Percentiles rank a stretch among this genome's conserved stretches.
Evolutionary conservation across 2,329 filamentous ascomycete species (phyloP).

Genomic region (Cercospora citrullina): DNA sequence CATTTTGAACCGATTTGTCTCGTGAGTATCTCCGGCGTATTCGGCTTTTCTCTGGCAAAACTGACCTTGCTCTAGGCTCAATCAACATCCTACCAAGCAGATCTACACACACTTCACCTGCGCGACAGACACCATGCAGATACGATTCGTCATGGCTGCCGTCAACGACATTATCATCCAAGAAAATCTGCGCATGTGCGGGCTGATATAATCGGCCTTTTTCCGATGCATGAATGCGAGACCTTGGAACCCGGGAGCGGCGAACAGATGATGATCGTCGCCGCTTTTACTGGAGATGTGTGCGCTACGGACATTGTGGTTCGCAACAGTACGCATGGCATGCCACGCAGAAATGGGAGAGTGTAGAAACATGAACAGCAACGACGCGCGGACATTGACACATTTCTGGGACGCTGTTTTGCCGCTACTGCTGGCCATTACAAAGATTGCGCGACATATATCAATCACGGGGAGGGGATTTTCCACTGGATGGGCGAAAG

Average conservation of each 20-base stretch:
- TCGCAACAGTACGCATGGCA: slow-evolving; percentile 20
- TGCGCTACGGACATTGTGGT: slow-evolving; percentile 14
- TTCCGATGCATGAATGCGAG: not conserved
- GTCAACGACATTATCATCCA: slow-evolving; percentile 99
- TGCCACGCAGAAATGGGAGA: slow-evolving; percentile 4
- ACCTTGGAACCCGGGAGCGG: not conserved
- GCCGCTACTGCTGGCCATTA: not conserved
- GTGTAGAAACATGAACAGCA: slow-evolving; percentile 14
- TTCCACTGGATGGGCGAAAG: not conserved
- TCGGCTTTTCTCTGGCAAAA: not conserved
- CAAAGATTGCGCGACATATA: not conserved
- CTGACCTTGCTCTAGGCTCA: slow-evolving; percentile 55
- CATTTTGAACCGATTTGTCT: slow-evolving; percentile 95
- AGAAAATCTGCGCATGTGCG: slow-evolving; percentile 95
- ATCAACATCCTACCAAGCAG: slow-evolving; percentile 99
- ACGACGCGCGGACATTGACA: not conserved
- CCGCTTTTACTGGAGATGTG: not conserved
- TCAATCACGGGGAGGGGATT: not conserved
- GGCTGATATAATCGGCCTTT: slow-evolving; percentile 70
- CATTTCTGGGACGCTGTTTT: not conserved
- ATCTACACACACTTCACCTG: slow-evolving; percentile 99
- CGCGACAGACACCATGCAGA: slow-evolving; percentile 97
- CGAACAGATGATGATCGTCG: not conserved
- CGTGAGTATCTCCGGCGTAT: slow-evolving; percentile 31
- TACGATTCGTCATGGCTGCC: slow-evolving; percentile 98